Evolutionary conservation across 1,284 basidiomycete species (phyloP).

Genomic region (Ustilago sp.): DNA sequence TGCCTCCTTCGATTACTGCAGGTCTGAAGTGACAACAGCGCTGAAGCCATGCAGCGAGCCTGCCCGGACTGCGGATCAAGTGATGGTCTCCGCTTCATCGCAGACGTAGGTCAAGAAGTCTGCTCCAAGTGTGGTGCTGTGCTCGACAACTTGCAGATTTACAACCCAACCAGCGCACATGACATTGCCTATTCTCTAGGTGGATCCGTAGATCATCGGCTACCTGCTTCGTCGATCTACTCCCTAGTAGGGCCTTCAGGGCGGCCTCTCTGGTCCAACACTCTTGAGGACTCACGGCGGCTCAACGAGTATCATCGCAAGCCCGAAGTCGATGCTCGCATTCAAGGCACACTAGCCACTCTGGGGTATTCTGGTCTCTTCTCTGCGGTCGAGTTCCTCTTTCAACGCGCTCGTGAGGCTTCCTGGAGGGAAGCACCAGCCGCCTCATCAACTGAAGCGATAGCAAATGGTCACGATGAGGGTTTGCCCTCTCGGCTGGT

Average conservation of each 20-base stretch:
- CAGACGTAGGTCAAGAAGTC: conserved; percentile 23
- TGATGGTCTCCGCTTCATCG: conserved; percentile 14
- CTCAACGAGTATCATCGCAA: conserved; percentile 16
- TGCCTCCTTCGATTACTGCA: not conserved
- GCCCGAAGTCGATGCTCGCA: conserved; percentile 36
- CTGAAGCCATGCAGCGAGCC: conserved; percentile 11
- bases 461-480: not conserved
- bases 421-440: conserved; percentile 19
- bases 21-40: not conserved
- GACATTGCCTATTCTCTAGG: conserved; percentile 31
- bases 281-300: conserved; percentile 15
- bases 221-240: conserved; percentile 3
- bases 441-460: not conserved
- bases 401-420: conserved; percentile 24
- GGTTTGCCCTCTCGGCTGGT: conserved; percentile 6
- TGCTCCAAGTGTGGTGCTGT: conserved; percentile 33
- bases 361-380: conserved; percentile 27
- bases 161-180: conserved; percentile 23
- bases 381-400: conserved; percentile 38
- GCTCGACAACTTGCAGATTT: conserved; percentile 25
- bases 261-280: conserved; percentile 13
- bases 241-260: not conserved
- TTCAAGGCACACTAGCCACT: conserved; percentile 11
- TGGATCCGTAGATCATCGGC: conserved; percentile 4
- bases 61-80: conserved; percentile 33